Conservation (phyloP, 768 basidiomycete species). For the Lentinula guzmanii region DNA sequence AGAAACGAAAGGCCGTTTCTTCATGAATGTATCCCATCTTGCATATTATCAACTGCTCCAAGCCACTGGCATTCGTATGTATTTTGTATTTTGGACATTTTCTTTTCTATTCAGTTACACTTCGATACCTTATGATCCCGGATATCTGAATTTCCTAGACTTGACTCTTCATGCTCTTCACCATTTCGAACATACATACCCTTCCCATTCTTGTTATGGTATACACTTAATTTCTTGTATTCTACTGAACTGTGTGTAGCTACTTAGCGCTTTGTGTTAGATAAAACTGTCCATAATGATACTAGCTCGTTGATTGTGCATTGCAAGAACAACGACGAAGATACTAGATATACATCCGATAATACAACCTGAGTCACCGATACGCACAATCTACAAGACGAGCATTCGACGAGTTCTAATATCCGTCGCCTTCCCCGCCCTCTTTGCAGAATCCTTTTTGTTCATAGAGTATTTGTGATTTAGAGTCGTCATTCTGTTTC, state of each 20-base stretch:
- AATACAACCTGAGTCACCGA: background rate
- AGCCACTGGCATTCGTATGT: background rate
- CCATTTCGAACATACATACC: background rate
- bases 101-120: too few species aligned
- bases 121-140: background rate
- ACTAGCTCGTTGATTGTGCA: background rate
- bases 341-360: background rate
- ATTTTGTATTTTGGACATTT: background rate
- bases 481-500: slow-evolving; percentile 76
- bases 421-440: slow-evolving; percentile 95
- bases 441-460: slow-evolving; percentile 91
- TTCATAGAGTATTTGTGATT: slow-evolving; percentile 77
- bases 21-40: slow-evolving; percentile 16
- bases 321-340: background rate
- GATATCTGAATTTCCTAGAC: background rate
- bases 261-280: background rate
- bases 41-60: background rate
- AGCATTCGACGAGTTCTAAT: slow-evolving; percentile 33
- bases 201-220: background rate
- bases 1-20: slow-evolving; percentile 44
- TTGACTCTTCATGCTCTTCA: background rate
- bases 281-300: background rate
- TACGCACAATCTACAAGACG: background rate
- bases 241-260: background rate
- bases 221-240: slow-evolving; percentile 4